A percentile compares a stretch with the other conserved stretches of the same genome.
These are phyloP conservation scores for Colletotrichum sp. DNA, from an alignment of 2,329 filamentous ascomycete genomes.

Conservation along the genomic window DNA sequence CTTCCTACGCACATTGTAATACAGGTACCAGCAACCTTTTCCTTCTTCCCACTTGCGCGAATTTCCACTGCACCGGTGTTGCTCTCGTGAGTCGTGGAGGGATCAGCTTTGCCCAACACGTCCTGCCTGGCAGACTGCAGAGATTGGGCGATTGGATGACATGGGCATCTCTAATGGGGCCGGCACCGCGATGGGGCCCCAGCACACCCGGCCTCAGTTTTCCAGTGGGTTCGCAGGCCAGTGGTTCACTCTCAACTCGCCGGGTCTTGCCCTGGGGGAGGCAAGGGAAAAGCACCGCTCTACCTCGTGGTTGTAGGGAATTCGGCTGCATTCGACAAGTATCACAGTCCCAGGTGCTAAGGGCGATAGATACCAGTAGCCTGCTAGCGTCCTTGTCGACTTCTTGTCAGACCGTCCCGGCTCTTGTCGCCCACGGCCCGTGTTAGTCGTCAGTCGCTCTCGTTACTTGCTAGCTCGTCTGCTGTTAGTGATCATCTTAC, in stretches of 20 bases:
- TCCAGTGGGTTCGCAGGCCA: slow-evolving; percentile 1
- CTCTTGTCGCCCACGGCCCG: neutral
- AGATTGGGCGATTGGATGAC: slow-evolving; percentile 9
- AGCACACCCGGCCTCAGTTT: neutral
- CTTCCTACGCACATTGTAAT: neutral
- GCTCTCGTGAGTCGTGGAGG: neutral
- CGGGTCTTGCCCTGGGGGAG: neutral
- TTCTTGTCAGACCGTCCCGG: neutral
- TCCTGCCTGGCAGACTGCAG: neutral
- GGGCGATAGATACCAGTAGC: neutral
- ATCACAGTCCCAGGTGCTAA: neutral
- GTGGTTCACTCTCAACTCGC: neutral
- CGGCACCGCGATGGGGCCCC: neutral
- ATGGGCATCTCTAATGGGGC: neutral
- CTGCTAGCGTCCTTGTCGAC: neutral
- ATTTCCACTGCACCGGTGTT: neutral
- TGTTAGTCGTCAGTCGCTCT: neutral
- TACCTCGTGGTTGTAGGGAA: slow-evolving; percentile 3
- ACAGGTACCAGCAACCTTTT: neutral
- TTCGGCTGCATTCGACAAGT: neutral
- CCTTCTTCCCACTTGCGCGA: neutral
- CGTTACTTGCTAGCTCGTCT: neutral
- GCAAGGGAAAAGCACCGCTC: neutral
- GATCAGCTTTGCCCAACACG: neutral
- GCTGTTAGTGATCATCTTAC: neutral